phyloP scores from a whole-genome alignment of 164 flowering plant species.

The Chloranthus sessilifolius region DNA sequence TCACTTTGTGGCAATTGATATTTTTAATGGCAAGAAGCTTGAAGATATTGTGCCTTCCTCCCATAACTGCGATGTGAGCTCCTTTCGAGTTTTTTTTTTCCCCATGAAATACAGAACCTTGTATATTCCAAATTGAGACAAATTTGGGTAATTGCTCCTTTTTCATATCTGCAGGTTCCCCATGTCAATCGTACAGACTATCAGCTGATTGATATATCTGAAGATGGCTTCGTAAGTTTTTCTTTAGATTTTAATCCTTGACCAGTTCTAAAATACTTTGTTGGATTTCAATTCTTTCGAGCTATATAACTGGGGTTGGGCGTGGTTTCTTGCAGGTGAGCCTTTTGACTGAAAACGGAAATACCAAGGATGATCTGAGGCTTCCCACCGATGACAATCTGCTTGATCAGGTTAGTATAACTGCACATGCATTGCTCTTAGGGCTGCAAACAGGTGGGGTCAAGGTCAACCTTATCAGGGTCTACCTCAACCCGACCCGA shows the following conservation, averaged over 20 bases:
- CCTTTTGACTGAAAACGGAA: slow-evolving; percentile 15
- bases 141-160: too few relatives aligned
- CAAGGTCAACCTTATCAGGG: too few relatives aligned
- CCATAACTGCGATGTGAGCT: slow-evolving; percentile 34
- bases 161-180: slow-evolving; percentile 36
- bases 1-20: slow-evolving; percentile 36
- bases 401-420: slow-evolving; percentile 9
- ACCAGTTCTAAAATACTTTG: too few relatives aligned
- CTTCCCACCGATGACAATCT: slow-evolving; percentile 16
- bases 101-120: neutral
- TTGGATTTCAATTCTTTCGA: too few relatives aligned
- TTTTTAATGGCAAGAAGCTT: slow-evolving; percentile 32
- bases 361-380: slow-evolving; percentile 16
- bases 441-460: too few relatives aligned
- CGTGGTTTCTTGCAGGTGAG: slow-evolving; percentile 8
- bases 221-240: slow-evolving; percentile 23
- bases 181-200: slow-evolving; percentile 36
- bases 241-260: too few relatives aligned
- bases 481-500: too few relatives aligned
- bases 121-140: too few relatives aligned
- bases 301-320: too few relatives aligned
- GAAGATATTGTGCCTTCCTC: slow-evolving; percentile 36
- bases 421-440: too few relatives aligned
- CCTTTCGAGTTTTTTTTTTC: too few relatives aligned
- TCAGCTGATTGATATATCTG: slow-evolving; percentile 38